These are phyloP conservation scores for Trichoderma sp. DNA, from an alignment of 2,329 filamentous ascomycete species.

Conservation along the genomic window DNA sequence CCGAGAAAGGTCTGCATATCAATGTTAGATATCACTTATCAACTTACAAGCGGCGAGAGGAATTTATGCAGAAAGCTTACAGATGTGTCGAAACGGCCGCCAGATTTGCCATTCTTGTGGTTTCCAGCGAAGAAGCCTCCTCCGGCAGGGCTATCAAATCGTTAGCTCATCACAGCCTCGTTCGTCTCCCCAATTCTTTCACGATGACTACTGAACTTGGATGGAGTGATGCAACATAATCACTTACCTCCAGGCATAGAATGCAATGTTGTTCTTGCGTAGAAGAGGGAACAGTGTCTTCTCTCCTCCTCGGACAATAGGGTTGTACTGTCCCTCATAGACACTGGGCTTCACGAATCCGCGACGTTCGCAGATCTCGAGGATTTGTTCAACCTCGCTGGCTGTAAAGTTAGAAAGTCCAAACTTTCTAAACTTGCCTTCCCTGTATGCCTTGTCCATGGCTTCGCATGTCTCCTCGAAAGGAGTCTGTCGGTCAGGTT, in stretches of 20 bases:
- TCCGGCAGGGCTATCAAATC: neutral
- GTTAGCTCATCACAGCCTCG: neutral
- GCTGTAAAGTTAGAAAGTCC: constrained; percentile 47
- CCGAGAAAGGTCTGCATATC: neutral
- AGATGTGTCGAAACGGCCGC: constrained; percentile 4
- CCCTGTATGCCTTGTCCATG: neutral
- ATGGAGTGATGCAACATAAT: neutral
- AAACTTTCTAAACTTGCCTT: constrained; percentile 66
- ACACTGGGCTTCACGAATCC: constrained; percentile 42
- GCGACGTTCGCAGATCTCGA: constrained; percentile 41
- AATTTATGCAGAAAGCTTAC: neutral
- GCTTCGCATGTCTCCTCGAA: constrained; percentile 14
- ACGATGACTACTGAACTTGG: too few relatives aligned
- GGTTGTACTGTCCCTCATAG: constrained; percentile 49
- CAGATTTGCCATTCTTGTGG: neutral
- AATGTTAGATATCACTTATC: neutral
- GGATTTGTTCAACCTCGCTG: constrained; percentile 42
- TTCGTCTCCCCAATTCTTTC: neutral
- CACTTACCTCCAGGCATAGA: constrained; percentile 39
- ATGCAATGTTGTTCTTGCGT: constrained; percentile 41
- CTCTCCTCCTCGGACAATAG: constrained; percentile 42
- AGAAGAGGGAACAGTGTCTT: constrained; percentile 42
- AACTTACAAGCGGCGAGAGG: neutral
- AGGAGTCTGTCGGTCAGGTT: constrained; percentile 5
- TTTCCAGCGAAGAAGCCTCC: constrained; percentile 15